Conservation (phyloP, 139 green algal species). For the Chloropicon primus region DNA sequence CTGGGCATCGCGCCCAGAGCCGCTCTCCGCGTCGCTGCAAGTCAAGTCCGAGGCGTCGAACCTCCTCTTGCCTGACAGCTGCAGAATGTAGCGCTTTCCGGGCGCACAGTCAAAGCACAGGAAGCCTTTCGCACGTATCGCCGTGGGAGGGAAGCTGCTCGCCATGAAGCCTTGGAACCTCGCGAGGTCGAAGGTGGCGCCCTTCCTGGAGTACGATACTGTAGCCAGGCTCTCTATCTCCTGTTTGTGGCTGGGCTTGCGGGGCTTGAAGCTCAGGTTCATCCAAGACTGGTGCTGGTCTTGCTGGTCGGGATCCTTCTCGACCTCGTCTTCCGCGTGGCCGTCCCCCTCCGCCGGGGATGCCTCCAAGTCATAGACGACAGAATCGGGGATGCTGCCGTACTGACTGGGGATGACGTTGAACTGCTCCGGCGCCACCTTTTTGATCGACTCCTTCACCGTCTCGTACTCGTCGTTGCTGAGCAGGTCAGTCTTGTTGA, state of each 20-base stretch:
- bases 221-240: background rate
- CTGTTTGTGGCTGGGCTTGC: background rate
- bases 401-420: background rate
- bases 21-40: background rate
- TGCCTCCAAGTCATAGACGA: background rate
- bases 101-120: background rate
- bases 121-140: background rate
- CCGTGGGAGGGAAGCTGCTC: background rate
- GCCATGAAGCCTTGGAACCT: background rate
- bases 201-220: background rate
- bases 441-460: background rate
- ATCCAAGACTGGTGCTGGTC: background rate
- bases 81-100: background rate
- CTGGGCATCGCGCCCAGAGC: background rate
- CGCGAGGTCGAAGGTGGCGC: background rate
- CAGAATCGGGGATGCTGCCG: background rate
- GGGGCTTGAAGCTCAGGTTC: background rate
- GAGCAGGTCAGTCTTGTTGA: background rate
- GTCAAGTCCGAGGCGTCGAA: background rate
- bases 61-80: background rate
- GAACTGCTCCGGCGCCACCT: background rate
- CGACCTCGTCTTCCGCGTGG: too few species aligned
- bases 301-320: background rate
- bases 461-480: background rate
- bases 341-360: background rate